Conservation (phyloP, 2,329 filamentous ascomycete species). For the Endoconidiophora laricicola region DNA sequence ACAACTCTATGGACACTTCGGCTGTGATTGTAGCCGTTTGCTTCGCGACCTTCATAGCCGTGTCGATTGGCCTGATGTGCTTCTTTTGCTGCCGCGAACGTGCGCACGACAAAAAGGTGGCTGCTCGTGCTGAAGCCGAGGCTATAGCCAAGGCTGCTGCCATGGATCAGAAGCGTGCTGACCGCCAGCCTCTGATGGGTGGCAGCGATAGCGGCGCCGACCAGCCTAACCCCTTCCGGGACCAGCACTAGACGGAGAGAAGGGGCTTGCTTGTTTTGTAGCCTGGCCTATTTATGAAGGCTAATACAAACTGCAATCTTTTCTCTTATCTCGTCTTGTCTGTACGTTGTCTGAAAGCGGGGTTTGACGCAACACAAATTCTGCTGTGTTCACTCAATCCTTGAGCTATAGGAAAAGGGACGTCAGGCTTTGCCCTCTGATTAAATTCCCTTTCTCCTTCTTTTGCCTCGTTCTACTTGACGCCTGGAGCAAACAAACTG, state of each 20-base stretch:
- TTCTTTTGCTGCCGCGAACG: slow-evolving; percentile 37
- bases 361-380: too few relatives aligned
- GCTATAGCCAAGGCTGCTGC: slow-evolving; percentile 30
- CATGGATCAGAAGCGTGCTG: slow-evolving; percentile 24
- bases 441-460: too few relatives aligned
- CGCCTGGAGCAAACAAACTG: background rate
- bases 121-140: slow-evolving; percentile 32
- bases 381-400: too few relatives aligned
- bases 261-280: slow-evolving; percentile 11
- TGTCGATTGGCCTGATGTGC: slow-evolving; percentile 26
- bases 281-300: background rate
- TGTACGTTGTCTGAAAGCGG: background rate
- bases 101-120: slow-evolving; percentile 26
- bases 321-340: background rate
- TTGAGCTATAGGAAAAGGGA: too few relatives aligned
- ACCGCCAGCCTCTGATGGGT: slow-evolving; percentile 23
- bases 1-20: slow-evolving; percentile 24
- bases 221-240: slow-evolving; percentile 23
- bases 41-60: slow-evolving; percentile 26
- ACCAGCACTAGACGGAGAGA: slow-evolving; percentile 16
- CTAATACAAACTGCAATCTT: background rate
- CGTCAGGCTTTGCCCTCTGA: too few relatives aligned
- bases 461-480: background rate
- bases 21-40: slow-evolving; percentile 32
- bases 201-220: background rate